Evolutionary conservation across 352 stramenopile genomes (phyloP), one percentile per base, ranked within the genome.

Genomic region (Pythium periplocum): DNA sequence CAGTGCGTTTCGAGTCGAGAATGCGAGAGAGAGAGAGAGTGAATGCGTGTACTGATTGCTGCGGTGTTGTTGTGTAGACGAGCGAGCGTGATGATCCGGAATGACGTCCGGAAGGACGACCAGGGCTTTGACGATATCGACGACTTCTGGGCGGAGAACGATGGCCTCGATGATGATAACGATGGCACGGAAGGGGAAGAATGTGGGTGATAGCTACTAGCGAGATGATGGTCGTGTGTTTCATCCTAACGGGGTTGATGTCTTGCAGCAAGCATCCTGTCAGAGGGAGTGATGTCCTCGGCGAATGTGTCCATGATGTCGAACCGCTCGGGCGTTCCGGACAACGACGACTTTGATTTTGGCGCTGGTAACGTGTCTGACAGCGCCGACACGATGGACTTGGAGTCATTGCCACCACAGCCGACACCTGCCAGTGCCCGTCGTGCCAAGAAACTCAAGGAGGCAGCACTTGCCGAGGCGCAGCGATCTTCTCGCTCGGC

Each of bases 121-220:
- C 63, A 92, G 31, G 84, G 84, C 0, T 94, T 94, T 48, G 81
- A 94, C 45, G 84, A 94, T 46, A 86, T 92, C 43, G 84, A 94
- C 61, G 84, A 94, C 45, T 94, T 94, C 51, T 94, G 81, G 81
- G 79, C 75, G 36, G 79, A 94, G 31, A 71, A 85, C 49, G 62
- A 73, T 6, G 59, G 17, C 17, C 17, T 56, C 37, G 63, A 57
- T 6, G 64, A 56, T 12, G 69, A 80, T 51, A 72, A 75, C 31
- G 67, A 79, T 26, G 68, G 78, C 43, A 65, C 67, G 2, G 63
- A 67, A 44, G 66, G 63, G 9, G 57, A 75, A 42, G 66, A 81
- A 26, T 70, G 84, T 36, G 47, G 41, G 64, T 55, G 36, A 34
- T 41, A 33, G 26, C 8, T 46, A 7, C 44, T 26, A 26, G n/a